phyloP scores from a whole-genome alignment of 345 rosid species.

The Hypericum perforatum region DNA sequence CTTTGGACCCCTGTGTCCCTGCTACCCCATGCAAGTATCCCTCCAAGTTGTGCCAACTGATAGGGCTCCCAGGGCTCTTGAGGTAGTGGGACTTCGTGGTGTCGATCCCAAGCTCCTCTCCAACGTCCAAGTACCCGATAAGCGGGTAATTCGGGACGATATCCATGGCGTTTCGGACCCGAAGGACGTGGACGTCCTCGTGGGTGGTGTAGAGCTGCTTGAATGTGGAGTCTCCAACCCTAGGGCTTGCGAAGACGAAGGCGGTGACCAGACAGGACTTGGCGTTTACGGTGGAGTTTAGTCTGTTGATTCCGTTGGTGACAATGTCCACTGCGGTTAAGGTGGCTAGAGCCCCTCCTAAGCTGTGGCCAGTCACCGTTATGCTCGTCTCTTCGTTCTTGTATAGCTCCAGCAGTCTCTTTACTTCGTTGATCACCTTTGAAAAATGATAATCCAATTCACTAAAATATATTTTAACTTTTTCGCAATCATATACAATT shows the following conservation, averaged over 20 bases:
- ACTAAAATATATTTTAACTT: too few species aligned
- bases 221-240: slow-evolving; percentile 26
- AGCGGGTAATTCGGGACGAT: slow-evolving; percentile 22
- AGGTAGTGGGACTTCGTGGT: slow-evolving; percentile 28
- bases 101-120: slow-evolving; percentile 28
- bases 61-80: slow-evolving; percentile 4
- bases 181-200: slow-evolving; percentile 21
- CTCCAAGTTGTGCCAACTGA: slow-evolving; percentile 22
- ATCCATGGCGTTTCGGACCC: slow-evolving; percentile 27
- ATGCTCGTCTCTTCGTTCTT: slow-evolving; percentile 40
- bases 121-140: slow-evolving; percentile 18
- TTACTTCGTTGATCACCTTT: slow-evolving; percentile 33
- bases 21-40: slow-evolving; percentile 37
- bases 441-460: too few species aligned
- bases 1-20: slow-evolving; percentile 12
- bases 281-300: slow-evolving; percentile 1
- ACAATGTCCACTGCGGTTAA: slow-evolving; percentile 42
- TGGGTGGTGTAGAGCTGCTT: slow-evolving; percentile 13
- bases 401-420: slow-evolving; percentile 29
- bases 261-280: slow-evolving; percentile 26
- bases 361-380: slow-evolving; percentile 48
- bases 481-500: too few species aligned
- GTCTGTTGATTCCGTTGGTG: slow-evolving; percentile 24
- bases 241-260: slow-evolving; percentile 32
- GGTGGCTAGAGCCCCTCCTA: slow-evolving; percentile 44